Percentiles rank a stretch among this genome's conserved stretches.
These are phyloP conservation scores for Solanum habrochaites DNA, from an alignment of 257 asterid species.

Conservation along the genomic window DNA sequence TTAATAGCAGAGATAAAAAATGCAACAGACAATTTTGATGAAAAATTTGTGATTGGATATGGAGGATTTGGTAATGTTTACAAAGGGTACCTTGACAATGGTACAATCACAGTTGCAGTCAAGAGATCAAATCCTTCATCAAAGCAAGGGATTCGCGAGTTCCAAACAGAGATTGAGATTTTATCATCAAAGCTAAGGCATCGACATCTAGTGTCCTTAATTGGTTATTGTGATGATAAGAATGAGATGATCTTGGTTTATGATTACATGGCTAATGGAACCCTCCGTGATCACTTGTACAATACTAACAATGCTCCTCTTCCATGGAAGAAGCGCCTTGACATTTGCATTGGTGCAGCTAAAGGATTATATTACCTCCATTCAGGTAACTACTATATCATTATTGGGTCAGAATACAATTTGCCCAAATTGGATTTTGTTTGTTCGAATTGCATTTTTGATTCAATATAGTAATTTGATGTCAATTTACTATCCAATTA, in stretches of 20 bases:
- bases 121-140: slow-evolving; percentile 38
- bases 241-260: slow-evolving; percentile 62
- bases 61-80: slow-evolving; percentile 65
- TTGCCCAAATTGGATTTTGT: not conserved
- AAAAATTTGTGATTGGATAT: slow-evolving; percentile 20
- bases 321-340: slow-evolving; percentile 45
- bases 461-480: not conserved
- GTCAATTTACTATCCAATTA: not conserved
- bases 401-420: not conserved
- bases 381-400: slow-evolving; percentile 4
- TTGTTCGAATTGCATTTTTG: not conserved
- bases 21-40: slow-evolving; percentile 31
- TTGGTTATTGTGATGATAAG: slow-evolving; percentile 47
- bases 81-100: slow-evolving; percentile 25
- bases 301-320: slow-evolving; percentile 21
- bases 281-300: slow-evolving; percentile 40
- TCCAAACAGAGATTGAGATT: slow-evolving; percentile 53
- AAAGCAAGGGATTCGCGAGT: slow-evolving; percentile 44
- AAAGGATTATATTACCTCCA: slow-evolving; percentile 59
- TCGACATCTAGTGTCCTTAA: slow-evolving; percentile 46
- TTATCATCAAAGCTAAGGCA: slow-evolving; percentile 41
- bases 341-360: slow-evolving; percentile 52
- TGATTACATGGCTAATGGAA: slow-evolving; percentile 55
- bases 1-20: slow-evolving; percentile 29
- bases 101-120: slow-evolving; percentile 24